A percentile compares a stretch with the other conserved stretches of the same genome.
Evolutionary conservation across 495 filamentous ascomycete genomes (phyloP).

Genomic region (Cercophora scortea): DNA sequence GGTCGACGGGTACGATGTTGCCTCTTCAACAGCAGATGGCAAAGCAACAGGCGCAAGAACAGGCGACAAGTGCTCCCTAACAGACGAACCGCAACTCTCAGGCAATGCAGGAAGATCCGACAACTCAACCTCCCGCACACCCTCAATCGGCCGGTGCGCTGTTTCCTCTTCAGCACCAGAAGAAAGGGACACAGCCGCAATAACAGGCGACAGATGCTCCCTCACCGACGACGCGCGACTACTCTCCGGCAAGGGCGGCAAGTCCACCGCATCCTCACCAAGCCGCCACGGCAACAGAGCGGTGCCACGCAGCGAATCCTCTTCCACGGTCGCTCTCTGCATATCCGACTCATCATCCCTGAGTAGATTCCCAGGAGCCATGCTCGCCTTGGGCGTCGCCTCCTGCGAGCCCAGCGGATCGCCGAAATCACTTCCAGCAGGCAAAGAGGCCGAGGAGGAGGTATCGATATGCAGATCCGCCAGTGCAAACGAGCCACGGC

Average conservation of each 20-base stretch:
- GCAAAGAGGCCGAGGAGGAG: too few relatives aligned
- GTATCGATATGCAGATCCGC: slow-evolving; percentile 23
- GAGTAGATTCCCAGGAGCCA: not conserved
- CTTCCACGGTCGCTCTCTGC: not conserved
- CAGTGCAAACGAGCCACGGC: not conserved
- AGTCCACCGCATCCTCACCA: not conserved
- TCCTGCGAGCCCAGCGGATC: slow-evolving; percentile 7
- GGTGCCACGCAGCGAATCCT: not conserved
- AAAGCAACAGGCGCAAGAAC: too few relatives aligned
- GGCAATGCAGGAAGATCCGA: too few relatives aligned
- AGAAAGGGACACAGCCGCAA: not conserved
- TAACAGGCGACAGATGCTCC: not conserved
- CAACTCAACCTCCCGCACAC: too few relatives aligned
- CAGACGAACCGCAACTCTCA: too few relatives aligned
- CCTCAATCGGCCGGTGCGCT: not conserved
- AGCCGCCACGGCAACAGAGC: not conserved
- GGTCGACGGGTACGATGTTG: not conserved
- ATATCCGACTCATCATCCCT: not conserved
- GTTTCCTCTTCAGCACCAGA: not conserved
- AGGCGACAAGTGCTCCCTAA: too few relatives aligned
- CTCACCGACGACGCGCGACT: not conserved
- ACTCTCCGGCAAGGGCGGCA: slow-evolving; percentile 10
- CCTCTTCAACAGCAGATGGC: not conserved
- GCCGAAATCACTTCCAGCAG: too few relatives aligned
- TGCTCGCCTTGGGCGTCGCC: slow-evolving; percentile 25